Conservation (phyloP, 108 stramenopile species). For the Nitzschia inconspicua region DNA sequence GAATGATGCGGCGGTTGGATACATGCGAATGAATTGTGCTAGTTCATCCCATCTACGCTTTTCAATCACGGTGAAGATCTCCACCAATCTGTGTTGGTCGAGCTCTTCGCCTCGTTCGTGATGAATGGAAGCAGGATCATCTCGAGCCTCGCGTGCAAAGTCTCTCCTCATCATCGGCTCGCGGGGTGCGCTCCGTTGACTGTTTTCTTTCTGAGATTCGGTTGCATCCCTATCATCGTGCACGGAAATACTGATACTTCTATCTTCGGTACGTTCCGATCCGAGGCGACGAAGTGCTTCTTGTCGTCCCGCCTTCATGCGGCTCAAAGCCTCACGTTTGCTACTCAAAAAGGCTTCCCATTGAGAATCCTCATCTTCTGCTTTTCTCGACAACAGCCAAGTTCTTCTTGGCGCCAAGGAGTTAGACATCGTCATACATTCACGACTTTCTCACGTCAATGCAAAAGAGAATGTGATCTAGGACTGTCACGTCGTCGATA, state of each 20-base stretch:
- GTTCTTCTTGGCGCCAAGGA: background rate
- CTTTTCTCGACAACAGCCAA: slow-evolving; percentile 6
- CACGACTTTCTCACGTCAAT: background rate
- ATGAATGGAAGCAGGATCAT: background rate
- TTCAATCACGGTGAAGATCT: slow-evolving; percentile 26
- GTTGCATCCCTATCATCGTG: slow-evolving; percentile 4
- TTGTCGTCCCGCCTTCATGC: slow-evolving; percentile 9
- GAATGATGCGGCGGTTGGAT: slow-evolving; percentile 17
- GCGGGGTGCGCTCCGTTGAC: slow-evolving; percentile 6
- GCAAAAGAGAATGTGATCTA: background rate
- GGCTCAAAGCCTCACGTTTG: slow-evolving; percentile 16
- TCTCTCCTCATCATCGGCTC: too few relatives aligned
- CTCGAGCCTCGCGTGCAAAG: too few relatives aligned
- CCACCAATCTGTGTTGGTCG: slow-evolving; percentile 14
- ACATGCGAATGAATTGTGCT: slow-evolving; percentile 1
- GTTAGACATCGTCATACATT: background rate
- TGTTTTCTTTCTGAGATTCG: slow-evolving; percentile 13
- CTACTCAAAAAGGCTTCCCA: slow-evolving; percentile 31
- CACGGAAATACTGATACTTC: slow-evolving; percentile 5
- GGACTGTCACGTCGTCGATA: too few relatives aligned
- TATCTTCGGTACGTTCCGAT: background rate
- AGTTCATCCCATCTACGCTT: slow-evolving; percentile 27
- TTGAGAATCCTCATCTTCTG: slow-evolving; percentile 22
- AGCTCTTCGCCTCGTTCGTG: background rate
- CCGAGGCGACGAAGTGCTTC: background rate